Conservation (phyloP, 495 filamentous ascomycete species). For the Chaetomium fimeti region DNA sequence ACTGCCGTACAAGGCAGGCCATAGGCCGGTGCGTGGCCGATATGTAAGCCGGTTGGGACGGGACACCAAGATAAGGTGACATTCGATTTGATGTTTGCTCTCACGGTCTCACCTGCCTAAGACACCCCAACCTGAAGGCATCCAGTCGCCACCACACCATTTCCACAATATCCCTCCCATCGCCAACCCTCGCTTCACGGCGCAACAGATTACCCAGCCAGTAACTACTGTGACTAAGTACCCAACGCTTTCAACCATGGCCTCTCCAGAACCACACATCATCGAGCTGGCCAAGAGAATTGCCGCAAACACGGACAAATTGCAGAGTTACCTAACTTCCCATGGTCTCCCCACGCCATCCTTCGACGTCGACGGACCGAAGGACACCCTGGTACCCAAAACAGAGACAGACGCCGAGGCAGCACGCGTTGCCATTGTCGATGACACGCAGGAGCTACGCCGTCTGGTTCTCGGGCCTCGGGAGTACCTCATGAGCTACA, state of each 20-base stretch:
- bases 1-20: background rate
- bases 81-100: background rate
- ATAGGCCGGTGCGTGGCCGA: background rate
- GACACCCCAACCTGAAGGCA: background rate
- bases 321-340: background rate
- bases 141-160: background rate
- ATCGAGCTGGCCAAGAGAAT: background rate
- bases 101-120: background rate
- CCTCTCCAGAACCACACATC: background rate
- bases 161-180: background rate
- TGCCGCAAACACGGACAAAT: constrained; percentile 2
- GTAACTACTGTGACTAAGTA: too few species aligned
- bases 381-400: background rate
- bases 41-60: background rate
- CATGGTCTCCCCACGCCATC: background rate
- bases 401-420: background rate
- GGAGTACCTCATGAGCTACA: constrained; percentile 1
- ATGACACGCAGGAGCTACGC: constrained; percentile 1
- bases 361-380: background rate
- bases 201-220: background rate
- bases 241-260: background rate
- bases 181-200: background rate
- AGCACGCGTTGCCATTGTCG: background rate
- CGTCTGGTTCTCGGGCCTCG: background rate
- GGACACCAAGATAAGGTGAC: background rate